Evolutionary conservation across 176 grass and related monocot species (phyloP), one percentile per base, ranked within the genome.

Genomic region (Typha latifolia): DNA sequence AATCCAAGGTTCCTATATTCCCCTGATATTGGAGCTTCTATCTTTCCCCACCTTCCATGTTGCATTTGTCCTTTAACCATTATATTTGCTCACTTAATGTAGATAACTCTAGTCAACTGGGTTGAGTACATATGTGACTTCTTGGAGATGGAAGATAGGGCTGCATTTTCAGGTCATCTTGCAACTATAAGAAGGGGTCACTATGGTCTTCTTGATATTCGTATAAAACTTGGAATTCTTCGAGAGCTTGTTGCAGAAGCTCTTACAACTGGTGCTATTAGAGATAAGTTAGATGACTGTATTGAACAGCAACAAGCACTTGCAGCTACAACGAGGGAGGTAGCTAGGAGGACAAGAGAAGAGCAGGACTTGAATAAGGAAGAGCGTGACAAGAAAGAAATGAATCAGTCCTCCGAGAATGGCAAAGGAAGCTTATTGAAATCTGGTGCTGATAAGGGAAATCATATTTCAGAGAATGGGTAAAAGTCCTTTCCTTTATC

Each of bases 91-190:
- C 53, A 59, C 20, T 59, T 67, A 43, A 75, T 80, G 26, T 73
- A 91, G 92, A 87, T 96, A 72, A 80, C 72, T 56, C 69, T 79
- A 70, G 70, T 74, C 47, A 89, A 82, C 32, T 96, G 93, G 93
- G 74, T 75, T 74, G 88, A 96, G 22, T 89, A 74, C 80, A 61
- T 91, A 20, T 89, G 75, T 57, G 78, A 86, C 65, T 96, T 91
- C 75, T 61, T 96, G 74, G 85, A 91, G 64, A 81, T 86, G 83
- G 66, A 51, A 68, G 70, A 62, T 69, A 77, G 72, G 26, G 79
- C 81, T 62, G 73, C 82, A 51, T 82, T 91, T 56, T 79, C 80
- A 55, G 59, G 21, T 82, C 48, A 74, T 56, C 11, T 96, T 29
- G 69, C 82, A n/a, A 86, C 69, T 32, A 73, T 96, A 80, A 78